phyloP scores from a whole-genome alignment of 2,329 filamentous ascomycete genomes.

The Calonectria leucothoes region DNA sequence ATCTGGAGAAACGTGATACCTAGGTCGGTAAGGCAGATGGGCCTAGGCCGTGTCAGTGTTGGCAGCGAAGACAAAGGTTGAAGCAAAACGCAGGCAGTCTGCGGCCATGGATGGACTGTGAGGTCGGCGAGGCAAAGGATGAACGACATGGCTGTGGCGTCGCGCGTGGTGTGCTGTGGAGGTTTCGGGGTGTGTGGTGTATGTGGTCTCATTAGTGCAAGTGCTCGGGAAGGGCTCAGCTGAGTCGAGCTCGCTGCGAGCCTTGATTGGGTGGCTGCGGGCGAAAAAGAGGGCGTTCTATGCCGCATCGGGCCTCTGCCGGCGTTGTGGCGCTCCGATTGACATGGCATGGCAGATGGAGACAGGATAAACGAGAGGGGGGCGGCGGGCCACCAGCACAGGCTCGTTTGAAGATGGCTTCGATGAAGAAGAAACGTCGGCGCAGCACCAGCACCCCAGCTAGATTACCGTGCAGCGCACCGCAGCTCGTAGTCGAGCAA shows the following conservation, averaged over 20 bases:
- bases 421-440: constrained; percentile 10
- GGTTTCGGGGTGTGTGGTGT: neutral
- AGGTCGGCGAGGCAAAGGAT: neutral
- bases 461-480: constrained; percentile 10
- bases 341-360: constrained; percentile 17
- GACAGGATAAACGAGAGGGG: constrained; percentile 11
- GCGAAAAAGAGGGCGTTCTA: constrained; percentile 25
- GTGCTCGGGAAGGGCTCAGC: constrained; percentile 34
- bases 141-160: constrained; percentile 16
- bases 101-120: neutral
- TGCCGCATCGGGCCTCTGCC: constrained; percentile 28
- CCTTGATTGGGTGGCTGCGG: constrained; percentile 32
- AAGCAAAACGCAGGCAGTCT: neutral
- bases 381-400: neutral
- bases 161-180: neutral
- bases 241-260: constrained; percentile 27
- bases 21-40: neutral
- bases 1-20: neutral
- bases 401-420: constrained; percentile 3
- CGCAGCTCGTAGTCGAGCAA: neutral
- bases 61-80: neutral
- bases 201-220: constrained; percentile 24
- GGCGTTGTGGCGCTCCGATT: constrained; percentile 24
- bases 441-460: neutral
- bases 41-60: neutral